phyloP scores from a whole-genome alignment of 2,329 filamentous ascomycete species.

The Trichoderma citrinoviride region DNA sequence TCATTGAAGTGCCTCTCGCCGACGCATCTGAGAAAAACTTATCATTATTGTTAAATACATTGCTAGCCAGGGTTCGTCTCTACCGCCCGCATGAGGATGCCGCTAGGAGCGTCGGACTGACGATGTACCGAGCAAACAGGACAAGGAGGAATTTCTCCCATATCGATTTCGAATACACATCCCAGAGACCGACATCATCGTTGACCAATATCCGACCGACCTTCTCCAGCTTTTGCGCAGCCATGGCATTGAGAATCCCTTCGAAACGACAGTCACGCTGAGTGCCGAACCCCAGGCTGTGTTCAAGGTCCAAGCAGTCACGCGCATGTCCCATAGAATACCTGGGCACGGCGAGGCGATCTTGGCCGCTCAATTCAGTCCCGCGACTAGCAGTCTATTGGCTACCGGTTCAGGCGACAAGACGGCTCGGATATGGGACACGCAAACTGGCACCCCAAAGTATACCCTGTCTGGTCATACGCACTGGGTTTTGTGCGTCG shows the following conservation, averaged over 20 bases:
- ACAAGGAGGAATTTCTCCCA: slow-evolving; percentile 58
- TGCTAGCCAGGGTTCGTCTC: slow-evolving; percentile 65
- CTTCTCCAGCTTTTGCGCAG: slow-evolving; percentile 53
- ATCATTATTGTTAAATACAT: slow-evolving; percentile 78
- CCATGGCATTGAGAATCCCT: slow-evolving; percentile 58
- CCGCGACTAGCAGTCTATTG: slow-evolving; percentile 69
- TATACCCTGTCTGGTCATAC: slow-evolving; percentile 84
- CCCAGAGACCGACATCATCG: slow-evolving; percentile 50
- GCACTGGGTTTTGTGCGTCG: slow-evolving; percentile 84
- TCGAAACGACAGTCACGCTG: slow-evolving; percentile 54
- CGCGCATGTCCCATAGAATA: slow-evolving; percentile 83
- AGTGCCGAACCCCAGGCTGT: slow-evolving; percentile 79
- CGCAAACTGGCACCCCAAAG: slow-evolving; percentile 85
- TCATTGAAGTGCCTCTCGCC: slow-evolving; percentile 72
- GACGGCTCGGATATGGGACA: slow-evolving; percentile 91
- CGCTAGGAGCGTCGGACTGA: neutral
- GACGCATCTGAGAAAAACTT: slow-evolving; percentile 88
- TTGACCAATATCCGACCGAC: slow-evolving; percentile 56
- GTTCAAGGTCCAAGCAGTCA: slow-evolving; percentile 89
- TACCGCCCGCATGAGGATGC: too few relatives aligned
- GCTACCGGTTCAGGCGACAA: slow-evolving; percentile 89
- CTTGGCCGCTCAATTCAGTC: slow-evolving; percentile 80
- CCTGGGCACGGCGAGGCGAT: slow-evolving; percentile 91
- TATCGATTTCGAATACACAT: slow-evolving; percentile 62
- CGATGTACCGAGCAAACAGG: slow-evolving; percentile 32